Base-by-base conservation (phyloP, 345 rosid species). In the Rhodamnia rubescens region DNA sequence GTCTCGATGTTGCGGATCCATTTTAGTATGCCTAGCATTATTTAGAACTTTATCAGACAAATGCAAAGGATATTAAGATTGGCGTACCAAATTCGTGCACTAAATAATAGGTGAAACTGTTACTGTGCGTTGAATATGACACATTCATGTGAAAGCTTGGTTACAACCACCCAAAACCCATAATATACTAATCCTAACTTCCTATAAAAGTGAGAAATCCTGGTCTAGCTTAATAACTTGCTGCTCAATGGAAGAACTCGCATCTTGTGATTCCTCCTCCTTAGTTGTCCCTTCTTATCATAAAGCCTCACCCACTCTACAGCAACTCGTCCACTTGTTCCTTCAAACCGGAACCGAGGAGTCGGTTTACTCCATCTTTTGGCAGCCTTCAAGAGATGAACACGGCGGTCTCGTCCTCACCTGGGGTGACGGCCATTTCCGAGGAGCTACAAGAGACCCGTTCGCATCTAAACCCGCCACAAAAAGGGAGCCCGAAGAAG, bases 281-380 rank as follows among this genome's bases (percentile, higher is more conserved):
- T 64, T 18, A 20, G 47, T 4, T 32, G 24, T 32, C 47, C 78
- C 78, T 40, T 32, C 4, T 2, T 4, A 69, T 9, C 80, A 36
- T 36, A 36, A 5, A 69, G 24, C 24, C 47, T 21, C 80, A 42
- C 47, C 80, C 24, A 69, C 80, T 69, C 24, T 69, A 47, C 80
- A 69, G 80, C 80, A 69, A 69, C 80, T 69, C 80, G 80, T 88
- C 88, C 90, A 82, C 82, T 82, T 64, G 53, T 51, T 88, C 84
- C 80, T 86, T 15, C 88, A 86, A 82, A 64, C 40, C 27, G 84
- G 84, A 69, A 36, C 47, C 11, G 85, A 84, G 40, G 64, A n/a
- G 64, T 88, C 88, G 90, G 87, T 52, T 84, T 88, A 88, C 85
- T 81, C 87, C 74, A 86, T 88, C 58, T 82, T 88, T 53, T 88